phyloP scores from a whole-genome alignment of 2,329 filamentous ascomycete species.

The Fusarium albosuccineum region DNA sequence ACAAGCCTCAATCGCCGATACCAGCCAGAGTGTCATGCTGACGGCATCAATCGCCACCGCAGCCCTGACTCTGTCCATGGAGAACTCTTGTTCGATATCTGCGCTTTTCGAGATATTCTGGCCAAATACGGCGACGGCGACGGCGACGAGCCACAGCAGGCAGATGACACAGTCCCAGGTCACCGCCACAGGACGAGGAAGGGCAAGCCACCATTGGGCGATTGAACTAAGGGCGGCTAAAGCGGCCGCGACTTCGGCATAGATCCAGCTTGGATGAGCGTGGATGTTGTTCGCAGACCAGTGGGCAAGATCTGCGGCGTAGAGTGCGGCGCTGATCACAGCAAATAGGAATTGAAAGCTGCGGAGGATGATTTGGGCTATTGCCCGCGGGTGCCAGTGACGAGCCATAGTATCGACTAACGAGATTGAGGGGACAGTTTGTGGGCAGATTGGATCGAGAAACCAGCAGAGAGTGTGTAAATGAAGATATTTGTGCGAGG shows the following conservation, averaged over 20 bases:
- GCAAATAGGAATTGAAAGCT: slow-evolving; percentile 25
- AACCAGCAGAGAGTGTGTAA: not conserved
- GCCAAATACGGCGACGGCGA: slow-evolving; percentile 19
- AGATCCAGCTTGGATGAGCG: slow-evolving; percentile 32
- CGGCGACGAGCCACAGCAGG: slow-evolving; percentile 31
- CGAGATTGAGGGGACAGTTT: not conserved
- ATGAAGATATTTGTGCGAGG: not conserved
- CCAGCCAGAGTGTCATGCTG: slow-evolving; percentile 25
- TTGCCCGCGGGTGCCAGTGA: slow-evolving; percentile 21
- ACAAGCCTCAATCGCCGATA: slow-evolving; percentile 22
- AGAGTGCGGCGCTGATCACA: slow-evolving; percentile 27
- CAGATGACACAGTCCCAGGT: slow-evolving; percentile 18
- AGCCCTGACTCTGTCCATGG: not conserved
- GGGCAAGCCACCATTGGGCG: slow-evolving; percentile 28
- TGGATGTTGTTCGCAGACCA: slow-evolving; percentile 22
- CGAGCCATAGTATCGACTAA: not conserved
- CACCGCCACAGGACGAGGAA: slow-evolving; percentile 1
- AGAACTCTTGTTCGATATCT: not conserved
- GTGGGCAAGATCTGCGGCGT: slow-evolving; percentile 21
- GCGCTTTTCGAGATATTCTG: slow-evolving; percentile 9
- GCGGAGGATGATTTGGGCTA: slow-evolving; percentile 24
- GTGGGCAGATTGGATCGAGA: not conserved
- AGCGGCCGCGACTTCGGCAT: slow-evolving; percentile 19
- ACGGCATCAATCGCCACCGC: slow-evolving; percentile 20
- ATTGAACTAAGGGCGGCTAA: slow-evolving; percentile 18